Evolutionary conservation across 345 rosid species (phyloP), one percentile per base, ranked within the genome.

Genomic region (Citrus sp.): DNA sequence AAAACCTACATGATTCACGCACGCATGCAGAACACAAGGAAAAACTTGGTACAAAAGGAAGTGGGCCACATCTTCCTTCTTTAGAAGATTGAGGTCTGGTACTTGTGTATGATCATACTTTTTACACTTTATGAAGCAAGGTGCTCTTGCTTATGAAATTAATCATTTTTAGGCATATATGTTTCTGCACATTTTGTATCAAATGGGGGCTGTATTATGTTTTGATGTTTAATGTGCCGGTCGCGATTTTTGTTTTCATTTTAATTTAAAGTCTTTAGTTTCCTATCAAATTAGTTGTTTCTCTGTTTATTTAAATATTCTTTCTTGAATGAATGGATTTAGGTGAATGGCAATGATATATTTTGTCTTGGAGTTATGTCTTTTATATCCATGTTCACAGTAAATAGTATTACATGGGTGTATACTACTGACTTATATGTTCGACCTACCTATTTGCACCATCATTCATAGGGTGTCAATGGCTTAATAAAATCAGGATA

Each of bases 401-500:
- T 69, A 16, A 35, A 66, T 66, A 35, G 72, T 65, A 74, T 60
- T 75, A 77, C 40, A 38, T 30, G 49, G 73, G 73, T 83, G 28
- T 73, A 70, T 59, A 16, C 14, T 64, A 51, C 72, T 62, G 49
- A 69, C 51, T 42, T 72, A 18, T 42, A 54, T 62, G 56, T 78
- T 81, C 78, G 76, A 64, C 54, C 63, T 79, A 63, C 65, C 46
- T 37, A n/a, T 80, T 35, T 70, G 28, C 64, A 22, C 54, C 30
- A 66, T 63, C 75, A 71, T 64, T 73, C 69, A 76, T 66, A 77
- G 73, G 74, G 74, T 78, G 71, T 49, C 62, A 60, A 67, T 83
- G 76, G 77, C 75, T 83, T 73, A 68, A 80, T 77, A 77, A 82
- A 76, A 78, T 86, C 75, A 85, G 88, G 84, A 85, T 77, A 81